Base-by-base conservation (phyloP, 441 rosid species). In the Pelargonium citronellum region DNA sequence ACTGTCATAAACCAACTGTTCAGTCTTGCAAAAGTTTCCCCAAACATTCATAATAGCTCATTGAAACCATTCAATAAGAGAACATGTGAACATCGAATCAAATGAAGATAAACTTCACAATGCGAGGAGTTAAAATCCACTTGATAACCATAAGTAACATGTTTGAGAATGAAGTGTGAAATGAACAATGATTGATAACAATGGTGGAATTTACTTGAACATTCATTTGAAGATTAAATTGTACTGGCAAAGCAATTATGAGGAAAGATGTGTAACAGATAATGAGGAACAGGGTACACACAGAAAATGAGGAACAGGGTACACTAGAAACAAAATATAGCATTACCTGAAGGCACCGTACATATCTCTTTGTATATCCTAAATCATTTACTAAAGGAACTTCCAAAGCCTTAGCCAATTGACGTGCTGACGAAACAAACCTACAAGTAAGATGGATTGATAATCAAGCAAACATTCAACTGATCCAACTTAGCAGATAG, bases 341-440 rank as follows among this genome's bases (percentile, higher is more conserved):
- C 64, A 72, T 75, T 73, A 95, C 99, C 98, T 95, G 98, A 78
- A 95, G 92, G 75, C 98, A 95, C 71, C 99, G 87, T 22, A 95
- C 90, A 71, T 91, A 95, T 92, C 97, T 86, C 81, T 95, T 95
- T 9, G 99, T 92, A 74, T 95, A 95, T 57, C 99, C 99, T 70
- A 95, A 87, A 87, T 95, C 99, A 83, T 95, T 95, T 62, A 95
- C 98, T 73, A 91, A 77, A 7, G 97, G 99, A 72, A 95, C 97
- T 83, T 95, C 98, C 75, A 95, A 84, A 70, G 97, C 91, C 81
- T 95, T 95, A 62, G 97, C 97, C 78, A 95, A 84, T 85, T 95
- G 99, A 77, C 97, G 92, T 69, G 99, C 97, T 41, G 97, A 89
- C 61, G 93, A 83, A 76, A 92, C 91, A 88, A 95, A 95, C 92